Base-by-base conservation (phyloP, 805 yeast species). In the Sugiyamaella valdiviana region DNA sequence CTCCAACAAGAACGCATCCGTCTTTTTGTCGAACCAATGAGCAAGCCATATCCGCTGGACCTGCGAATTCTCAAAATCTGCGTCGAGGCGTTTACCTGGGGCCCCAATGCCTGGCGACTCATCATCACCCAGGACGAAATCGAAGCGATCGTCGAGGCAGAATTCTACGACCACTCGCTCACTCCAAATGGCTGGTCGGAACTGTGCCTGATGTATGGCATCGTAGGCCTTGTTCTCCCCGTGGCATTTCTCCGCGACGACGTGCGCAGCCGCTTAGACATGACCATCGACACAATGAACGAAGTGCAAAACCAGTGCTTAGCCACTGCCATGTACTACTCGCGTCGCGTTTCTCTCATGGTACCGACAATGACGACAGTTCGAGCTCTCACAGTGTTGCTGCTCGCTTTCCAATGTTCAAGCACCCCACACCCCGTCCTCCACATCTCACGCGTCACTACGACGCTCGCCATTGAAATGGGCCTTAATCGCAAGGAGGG, bases 401-500 rank as follows among this genome's bases (percentile, higher is more conserved):
- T 51, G 37, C 7, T 49, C 42, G 47, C 48, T 7, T 42, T 53
- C n/a, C 51, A 43, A 36, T 46, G 43, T 24, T 44, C 53, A 3
- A 26, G 44, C n/a, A 32, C 22, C 15, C 36, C 52, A 6, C 48
- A 53, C 35, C 48, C 51, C 3, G 17, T 48, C 10, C 39, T 15
- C 14, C 26, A 29, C 26, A n/a, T 46, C 29, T 16, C 46, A 14
- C 42, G 42, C 1, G 68, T 74, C 1, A 77, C 79, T 5, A 69
- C 77, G 4, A 66, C 82, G 51, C 73, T 71, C 52, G 83, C 83
- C 0, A 76, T 73, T 42, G 81, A 77, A 36, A 56, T 79, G 58
- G 85, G 85, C 0, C 64, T 83, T 5, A 78, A 82, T 53, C 64
- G 79, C 45, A 62, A 62, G 3, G 83, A 78, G 41, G 56, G 73